Conservation (phyloP, 2,329 filamentous ascomycete genomes). For the Aspergillus ochraceus region DNA sequence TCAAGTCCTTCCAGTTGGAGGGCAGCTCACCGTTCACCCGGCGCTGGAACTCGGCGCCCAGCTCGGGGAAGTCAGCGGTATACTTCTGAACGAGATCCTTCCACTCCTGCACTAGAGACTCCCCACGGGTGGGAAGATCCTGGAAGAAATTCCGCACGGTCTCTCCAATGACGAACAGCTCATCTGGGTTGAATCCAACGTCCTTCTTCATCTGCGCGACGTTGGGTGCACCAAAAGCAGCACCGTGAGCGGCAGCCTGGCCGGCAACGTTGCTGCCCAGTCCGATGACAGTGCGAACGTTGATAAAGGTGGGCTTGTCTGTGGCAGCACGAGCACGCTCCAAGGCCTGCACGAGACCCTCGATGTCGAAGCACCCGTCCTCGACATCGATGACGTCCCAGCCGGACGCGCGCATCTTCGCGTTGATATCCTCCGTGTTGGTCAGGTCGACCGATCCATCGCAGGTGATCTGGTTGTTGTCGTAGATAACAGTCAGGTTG, state of each 20-base stretch:
- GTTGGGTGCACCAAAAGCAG: constrained; percentile 50
- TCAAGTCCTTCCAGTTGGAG: constrained; percentile 51
- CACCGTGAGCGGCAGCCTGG: constrained; percentile 47
- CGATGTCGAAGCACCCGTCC: constrained; percentile 55
- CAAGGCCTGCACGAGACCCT: constrained; percentile 50
- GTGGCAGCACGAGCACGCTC: constrained; percentile 44
- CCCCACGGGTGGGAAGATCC: constrained; percentile 48
- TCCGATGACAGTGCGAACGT: constrained; percentile 59
- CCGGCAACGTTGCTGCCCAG: constrained; percentile 49
- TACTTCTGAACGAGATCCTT: constrained; percentile 48
- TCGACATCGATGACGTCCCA: constrained; percentile 58
- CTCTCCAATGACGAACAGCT: constrained; percentile 48
- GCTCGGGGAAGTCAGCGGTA: constrained; percentile 45
- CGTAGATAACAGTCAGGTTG: constrained; percentile 60
- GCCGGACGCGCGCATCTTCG: constrained; percentile 58
- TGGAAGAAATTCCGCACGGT: constrained; percentile 55
- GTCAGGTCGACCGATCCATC: constrained; percentile 57
- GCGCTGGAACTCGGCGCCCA: constrained; percentile 50
- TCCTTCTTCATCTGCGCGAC: constrained; percentile 56
- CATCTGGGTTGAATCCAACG: constrained; percentile 48
- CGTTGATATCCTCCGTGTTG: constrained; percentile 58
- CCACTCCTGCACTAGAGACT: constrained; percentile 52
- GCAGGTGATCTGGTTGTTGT: constrained; percentile 63
- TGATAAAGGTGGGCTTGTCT: constrained; percentile 59
- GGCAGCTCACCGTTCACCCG: constrained; percentile 52